A percentile compares a stretch with the other conserved stretches of the same genome.
These are phyloP conservation scores for Gossypium ekmanianum DNA, from an alignment of 345 rosid genomes.

Conservation along the genomic window DNA sequence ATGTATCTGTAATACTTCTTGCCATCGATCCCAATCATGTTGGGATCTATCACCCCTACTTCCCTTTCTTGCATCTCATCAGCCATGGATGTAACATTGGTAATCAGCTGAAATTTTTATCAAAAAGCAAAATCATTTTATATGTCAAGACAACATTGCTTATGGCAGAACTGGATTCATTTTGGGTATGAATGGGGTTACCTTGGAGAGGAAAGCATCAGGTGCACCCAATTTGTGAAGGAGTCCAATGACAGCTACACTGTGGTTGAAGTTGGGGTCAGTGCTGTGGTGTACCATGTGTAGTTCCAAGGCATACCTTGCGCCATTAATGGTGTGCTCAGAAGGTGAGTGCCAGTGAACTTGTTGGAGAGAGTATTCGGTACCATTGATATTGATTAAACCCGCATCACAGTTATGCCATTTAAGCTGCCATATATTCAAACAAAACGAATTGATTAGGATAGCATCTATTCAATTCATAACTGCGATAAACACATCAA, in stretches of 20 bases:
- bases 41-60: conserved; percentile 53
- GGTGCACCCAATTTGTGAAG: neutral
- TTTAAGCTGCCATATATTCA: neutral
- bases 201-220: conserved; percentile 3
- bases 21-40: conserved; percentile 44
- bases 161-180: neutral
- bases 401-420: neutral
- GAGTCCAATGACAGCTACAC: neutral
- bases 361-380: neutral
- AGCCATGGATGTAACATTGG: conserved; percentile 16
- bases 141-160: neutral
- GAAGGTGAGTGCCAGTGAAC: neutral
- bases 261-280: neutral
- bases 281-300: neutral
- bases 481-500: too few relatives aligned
- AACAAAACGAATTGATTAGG: too few relatives aligned
- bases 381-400: neutral
- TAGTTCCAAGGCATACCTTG: neutral
- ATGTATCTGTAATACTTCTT: conserved; percentile 51
- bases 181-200: neutral
- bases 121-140: neutral
- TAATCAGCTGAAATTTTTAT: conserved; percentile 28
- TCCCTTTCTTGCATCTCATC: conserved; percentile 25
- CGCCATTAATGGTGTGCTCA: neutral
- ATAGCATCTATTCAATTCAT: too few relatives aligned